Conservation (phyloP, 495 filamentous ascomycete species). For the Lophiostoma macrostomum region DNA sequence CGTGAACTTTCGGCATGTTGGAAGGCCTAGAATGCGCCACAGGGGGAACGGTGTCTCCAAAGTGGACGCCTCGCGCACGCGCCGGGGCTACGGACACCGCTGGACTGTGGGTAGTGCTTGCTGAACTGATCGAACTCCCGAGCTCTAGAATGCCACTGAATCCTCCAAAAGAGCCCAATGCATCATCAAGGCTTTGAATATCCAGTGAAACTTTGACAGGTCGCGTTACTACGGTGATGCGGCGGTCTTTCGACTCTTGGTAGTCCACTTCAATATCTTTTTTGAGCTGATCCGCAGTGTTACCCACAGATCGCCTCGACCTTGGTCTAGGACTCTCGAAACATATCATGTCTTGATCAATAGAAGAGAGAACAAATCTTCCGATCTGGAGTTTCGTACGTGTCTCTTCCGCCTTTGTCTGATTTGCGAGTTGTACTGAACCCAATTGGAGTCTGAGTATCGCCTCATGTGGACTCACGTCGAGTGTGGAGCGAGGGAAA, state of each 20-base stretch:
- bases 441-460: constrained; percentile 21
- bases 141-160: constrained; percentile 88
- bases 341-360: constrained; percentile 64
- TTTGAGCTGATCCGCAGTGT: constrained; percentile 2
- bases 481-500: constrained; percentile 1
- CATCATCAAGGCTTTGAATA: constrained; percentile 78
- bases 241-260: constrained; percentile 20
- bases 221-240: constrained; percentile 72
- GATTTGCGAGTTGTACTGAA: constrained; percentile 4
- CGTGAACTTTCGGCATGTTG: constrained; percentile 59
- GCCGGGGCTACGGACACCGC: constrained; percentile 36
- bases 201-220: constrained; percentile 76
- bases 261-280: constrained; percentile 28
- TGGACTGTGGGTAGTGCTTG: constrained; percentile 50
- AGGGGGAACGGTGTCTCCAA: constrained; percentile 53
- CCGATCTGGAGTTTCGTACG: constrained; percentile 45
- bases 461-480: constrained; percentile 20
- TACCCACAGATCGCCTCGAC: constrained; percentile 17
- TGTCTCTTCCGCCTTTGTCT: constrained; percentile 16
- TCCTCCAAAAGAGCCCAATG: constrained; percentile 83
- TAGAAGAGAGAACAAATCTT: constrained; percentile 67
- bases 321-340: constrained; percentile 40
- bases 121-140: constrained; percentile 77
- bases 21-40: constrained; percentile 39
- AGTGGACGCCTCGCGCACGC: constrained; percentile 66